These are phyloP conservation scores for Cryptosporidium canis DNA, from an alignment of 169 alveolate genomes.

Conservation along the genomic window DNA sequence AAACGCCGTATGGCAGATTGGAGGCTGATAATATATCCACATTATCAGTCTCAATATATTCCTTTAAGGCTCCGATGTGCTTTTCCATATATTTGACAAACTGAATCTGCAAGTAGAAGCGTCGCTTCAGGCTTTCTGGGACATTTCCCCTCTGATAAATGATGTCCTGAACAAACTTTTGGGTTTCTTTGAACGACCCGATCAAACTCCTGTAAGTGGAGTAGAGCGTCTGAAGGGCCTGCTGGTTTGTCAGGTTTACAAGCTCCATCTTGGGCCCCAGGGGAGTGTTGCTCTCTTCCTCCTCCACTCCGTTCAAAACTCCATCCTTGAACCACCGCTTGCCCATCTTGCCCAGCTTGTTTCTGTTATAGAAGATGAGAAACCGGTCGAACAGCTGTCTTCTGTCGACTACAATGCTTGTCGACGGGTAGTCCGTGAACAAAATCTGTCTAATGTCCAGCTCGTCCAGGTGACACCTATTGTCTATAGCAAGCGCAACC, in stretches of 20 bases:
- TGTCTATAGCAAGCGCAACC: constrained; percentile 62
- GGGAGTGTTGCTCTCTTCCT: neutral
- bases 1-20: constrained; percentile 43
- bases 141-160: constrained; percentile 37
- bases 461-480: constrained; percentile 39
- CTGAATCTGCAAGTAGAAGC: constrained; percentile 54
- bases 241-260: constrained; percentile 46
- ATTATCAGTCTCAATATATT: constrained; percentile 23
- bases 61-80: constrained; percentile 57
- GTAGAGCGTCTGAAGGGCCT: constrained; percentile 48
- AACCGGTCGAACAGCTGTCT: constrained; percentile 42
- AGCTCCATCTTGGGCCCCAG: constrained; percentile 13
- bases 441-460: constrained; percentile 38
- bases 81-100: constrained; percentile 59
- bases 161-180: constrained; percentile 41
- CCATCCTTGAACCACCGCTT: constrained; percentile 18
- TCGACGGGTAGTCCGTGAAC: constrained; percentile 35
- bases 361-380: constrained; percentile 3
- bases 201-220: constrained; percentile 59
- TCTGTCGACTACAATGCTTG: constrained; percentile 17
- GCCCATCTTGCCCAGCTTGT: neutral
- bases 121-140: constrained; percentile 38
- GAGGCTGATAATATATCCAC: constrained; percentile 34
- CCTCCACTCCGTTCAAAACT: constrained; percentile 9
- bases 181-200: constrained; percentile 60